Base-by-base conservation (phyloP, 768 basidiomycete genomes). In the Lentinus tigrinus region DNA sequence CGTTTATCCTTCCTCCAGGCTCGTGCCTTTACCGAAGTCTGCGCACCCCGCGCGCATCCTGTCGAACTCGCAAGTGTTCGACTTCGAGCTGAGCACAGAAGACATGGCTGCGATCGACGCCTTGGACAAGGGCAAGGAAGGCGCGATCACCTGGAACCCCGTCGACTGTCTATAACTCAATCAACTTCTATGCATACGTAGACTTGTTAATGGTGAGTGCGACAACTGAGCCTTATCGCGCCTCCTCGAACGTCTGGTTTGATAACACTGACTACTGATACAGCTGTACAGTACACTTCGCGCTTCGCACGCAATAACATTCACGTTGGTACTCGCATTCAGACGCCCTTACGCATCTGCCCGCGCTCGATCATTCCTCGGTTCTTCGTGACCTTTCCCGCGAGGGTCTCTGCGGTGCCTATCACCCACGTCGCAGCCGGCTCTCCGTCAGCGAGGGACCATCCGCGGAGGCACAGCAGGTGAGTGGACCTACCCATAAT, bases 131-230 rank as follows among this genome's bases (percentile, higher is more conserved):
- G 82, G 79, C 3, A 67, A 71, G 9, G 70, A 65, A 8, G 82
- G 81, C 0, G 73, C 79, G 0, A 63, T 78, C 23, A 76, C 69
- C 28, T 83, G 82, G 82, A 78, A 81, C 63, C 79, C 80, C 0
- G 74, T 79, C 4, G 69, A 79, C 47, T 63, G 39, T 0, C 47
- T 47, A 4, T 56, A 36, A 51, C 9, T 43, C n/a, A n/a, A n/a
- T n/a, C n/a, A n/a, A n/a, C n/a, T n/a, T n/a, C n/a, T n/a, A n/a
- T n/a, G n/a, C n/a, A n/a, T n/a, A n/a, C n/a, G n/a, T n/a, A n/a
- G n/a, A n/a, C n/a, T n/a, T n/a, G n/a, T n/a, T n/a, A n/a, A n/a
- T n/a, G 11, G 31, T 31, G 31, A 31, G 31, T 31, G 6, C 31
- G 31, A 3, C 31, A 11, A 4, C 10, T 31, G 28, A 31, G 28